Evolutionary conservation across 306 rosid species (phyloP), one percentile per base, ranked within the genome.

Genomic region (Quercus berberidifolia): DNA sequence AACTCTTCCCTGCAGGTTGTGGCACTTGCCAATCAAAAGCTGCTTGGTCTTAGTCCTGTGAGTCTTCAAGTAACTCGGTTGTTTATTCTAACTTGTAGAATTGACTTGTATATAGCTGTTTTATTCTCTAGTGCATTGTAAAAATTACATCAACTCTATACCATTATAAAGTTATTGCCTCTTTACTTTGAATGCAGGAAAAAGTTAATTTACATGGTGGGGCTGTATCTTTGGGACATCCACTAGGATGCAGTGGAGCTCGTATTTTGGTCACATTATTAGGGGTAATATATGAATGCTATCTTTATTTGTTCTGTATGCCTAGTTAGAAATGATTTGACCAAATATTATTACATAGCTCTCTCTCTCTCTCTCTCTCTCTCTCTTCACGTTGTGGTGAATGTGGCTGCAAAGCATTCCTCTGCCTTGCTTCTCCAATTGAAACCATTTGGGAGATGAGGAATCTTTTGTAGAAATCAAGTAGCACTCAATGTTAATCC

Each of bases 231-330:
- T 81, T 94, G 90, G 99, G 99, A 67, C 99, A 94, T 69, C 99
- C 97, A 4, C 73, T 94, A 84, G 97, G 97, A 41, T 92, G 99
- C 88, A 94, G 99, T 72, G 99, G 97, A 76, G 99, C 99, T 89
- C 97, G 99, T 55, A 91, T 94, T 85, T 86, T 92, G 86, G 89
- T 92, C 72, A 90, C 99, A 23, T 80, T 94, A 21, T 84, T 94
- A 64, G 99, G 99, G 97, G 97, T 94, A 91, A 79, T 65, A 76
- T 77, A 25, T 52, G 41, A 67, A 15, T 30, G 21, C 38, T 56
- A 35, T 68, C 72, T 69, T 19, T 73, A 58, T 18, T 55, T 76
- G 58, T 67, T 49, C 21, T 4, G 13, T 43, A 3, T 56, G 19
- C 69, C 6, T 31, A 17, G 51, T 18, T 52, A 58, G 20, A 5